Evolutionary conservation across 2,329 filamentous ascomycete genomes (phyloP).

Genomic region (Alternaria sp.): DNA sequence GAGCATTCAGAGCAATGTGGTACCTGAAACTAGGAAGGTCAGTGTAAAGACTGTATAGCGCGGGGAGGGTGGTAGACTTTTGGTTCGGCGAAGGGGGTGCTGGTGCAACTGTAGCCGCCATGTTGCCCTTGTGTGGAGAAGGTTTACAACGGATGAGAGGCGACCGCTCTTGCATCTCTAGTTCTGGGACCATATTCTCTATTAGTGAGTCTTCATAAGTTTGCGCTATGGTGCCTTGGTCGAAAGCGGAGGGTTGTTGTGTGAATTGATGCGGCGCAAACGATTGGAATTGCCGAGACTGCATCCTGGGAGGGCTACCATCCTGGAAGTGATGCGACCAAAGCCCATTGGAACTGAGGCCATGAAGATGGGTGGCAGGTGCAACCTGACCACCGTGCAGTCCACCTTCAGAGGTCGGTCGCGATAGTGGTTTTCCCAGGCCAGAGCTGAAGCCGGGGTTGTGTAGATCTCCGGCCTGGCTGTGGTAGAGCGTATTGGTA

Average conservation of each 20-base stretch:
- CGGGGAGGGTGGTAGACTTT: constrained; percentile 53
- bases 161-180: constrained; percentile 68
- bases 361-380: constrained; percentile 63
- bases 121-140: constrained; percentile 53
- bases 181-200: constrained; percentile 61
- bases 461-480: constrained; percentile 84
- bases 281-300: constrained; percentile 55
- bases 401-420: constrained; percentile 74
- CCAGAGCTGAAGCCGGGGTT: constrained; percentile 78
- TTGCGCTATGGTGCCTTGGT: constrained; percentile 72
- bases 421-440: constrained; percentile 81
- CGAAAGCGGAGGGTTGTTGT: constrained; percentile 81
- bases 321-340: constrained; percentile 62
- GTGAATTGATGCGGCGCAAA: constrained; percentile 84
- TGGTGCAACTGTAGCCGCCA: constrained; percentile 48
- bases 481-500: constrained; percentile 81
- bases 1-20: constrained; percentile 87
- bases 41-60: constrained; percentile 23
- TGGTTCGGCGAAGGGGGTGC: constrained; percentile 50
- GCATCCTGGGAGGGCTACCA: constrained; percentile 74
- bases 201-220: constrained; percentile 71
- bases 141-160: constrained; percentile 67
- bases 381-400: constrained; percentile 66
- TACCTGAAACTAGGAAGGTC: constrained; percentile 74
- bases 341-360: constrained; percentile 66